Conservation (phyloP, 2,329 filamentous ascomycete species). For the Capronia epimyces region DNA sequence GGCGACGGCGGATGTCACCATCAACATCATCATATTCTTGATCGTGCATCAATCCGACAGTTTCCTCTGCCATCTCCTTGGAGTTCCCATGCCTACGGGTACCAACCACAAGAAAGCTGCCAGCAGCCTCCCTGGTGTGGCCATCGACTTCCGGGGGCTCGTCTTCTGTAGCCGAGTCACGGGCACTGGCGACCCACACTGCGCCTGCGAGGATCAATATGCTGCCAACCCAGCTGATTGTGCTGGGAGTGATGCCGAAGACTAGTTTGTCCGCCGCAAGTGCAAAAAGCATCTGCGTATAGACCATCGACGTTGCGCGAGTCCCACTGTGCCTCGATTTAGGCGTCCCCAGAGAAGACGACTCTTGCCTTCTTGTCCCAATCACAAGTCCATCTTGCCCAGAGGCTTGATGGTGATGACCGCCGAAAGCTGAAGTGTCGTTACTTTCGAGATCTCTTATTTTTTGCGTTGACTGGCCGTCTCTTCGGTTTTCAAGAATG, state of each 20-base stretch:
- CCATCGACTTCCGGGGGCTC: constrained; percentile 3
- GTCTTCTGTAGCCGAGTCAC: constrained; percentile 32
- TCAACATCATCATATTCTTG: constrained; percentile 11
- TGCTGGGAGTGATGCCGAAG: constrained; percentile 55
- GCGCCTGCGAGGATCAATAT: constrained; percentile 61
- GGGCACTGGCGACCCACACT: constrained; percentile 57
- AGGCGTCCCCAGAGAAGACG: background rate
- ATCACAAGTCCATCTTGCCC: background rate
- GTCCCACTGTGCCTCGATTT: constrained; percentile 29
- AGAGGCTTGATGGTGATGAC: no score
- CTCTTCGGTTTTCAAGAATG: background rate
- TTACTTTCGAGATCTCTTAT: constrained; percentile 14
- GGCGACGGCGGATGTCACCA: background rate
- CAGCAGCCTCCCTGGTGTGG: background rate
- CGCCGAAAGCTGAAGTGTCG: background rate
- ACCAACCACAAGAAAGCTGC: background rate
- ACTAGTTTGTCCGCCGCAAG: constrained; percentile 59
- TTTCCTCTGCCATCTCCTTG: constrained; percentile 9
- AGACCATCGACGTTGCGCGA: constrained; percentile 61
- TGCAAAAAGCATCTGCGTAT: constrained; percentile 66
- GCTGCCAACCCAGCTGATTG: constrained; percentile 56
- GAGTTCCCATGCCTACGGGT: background rate
- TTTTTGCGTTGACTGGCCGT: background rate
- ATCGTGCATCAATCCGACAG: constrained; percentile 16
- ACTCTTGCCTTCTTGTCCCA: background rate